Evolutionary conservation across 2,329 filamentous ascomycete genomes (phyloP).

Genomic region (Trichoderma semiorbis): DNA sequence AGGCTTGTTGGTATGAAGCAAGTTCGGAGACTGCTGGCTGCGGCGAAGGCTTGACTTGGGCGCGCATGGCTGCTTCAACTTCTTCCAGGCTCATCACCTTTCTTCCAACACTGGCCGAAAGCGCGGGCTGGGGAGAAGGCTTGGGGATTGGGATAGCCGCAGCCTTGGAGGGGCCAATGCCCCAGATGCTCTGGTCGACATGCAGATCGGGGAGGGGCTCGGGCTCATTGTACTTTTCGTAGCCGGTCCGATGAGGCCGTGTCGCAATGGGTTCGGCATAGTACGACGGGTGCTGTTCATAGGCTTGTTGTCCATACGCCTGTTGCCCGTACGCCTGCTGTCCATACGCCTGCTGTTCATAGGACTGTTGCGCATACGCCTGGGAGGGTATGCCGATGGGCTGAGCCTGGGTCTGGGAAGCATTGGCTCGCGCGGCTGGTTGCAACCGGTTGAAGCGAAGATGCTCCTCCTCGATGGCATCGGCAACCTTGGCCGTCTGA

Average conservation of each 20-base stretch:
- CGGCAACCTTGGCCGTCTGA: slow-evolving; percentile 80
- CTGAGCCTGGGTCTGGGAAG: slow-evolving; percentile 34
- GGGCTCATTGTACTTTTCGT: slow-evolving; percentile 84
- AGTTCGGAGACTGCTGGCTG: slow-evolving; percentile 36
- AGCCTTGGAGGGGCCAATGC: slow-evolving; percentile 58
- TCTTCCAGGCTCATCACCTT: slow-evolving; percentile 97
- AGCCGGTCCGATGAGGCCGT: slow-evolving; percentile 69
- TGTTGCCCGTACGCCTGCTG: not conserved
- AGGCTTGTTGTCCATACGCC: not conserved
- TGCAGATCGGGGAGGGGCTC: slow-evolving; percentile 86
- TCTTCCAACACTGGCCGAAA: slow-evolving; percentile 41
- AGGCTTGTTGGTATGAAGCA: slow-evolving; percentile 27
- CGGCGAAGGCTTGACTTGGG: slow-evolving; percentile 56
- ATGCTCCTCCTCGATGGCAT: slow-evolving; percentile 88
- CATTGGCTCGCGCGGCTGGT: slow-evolving; percentile 45
- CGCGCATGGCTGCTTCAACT: slow-evolving; percentile 88
- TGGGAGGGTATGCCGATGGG: slow-evolving; percentile 28
- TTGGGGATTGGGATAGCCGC: not conserved
- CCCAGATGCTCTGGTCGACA: slow-evolving; percentile 92
- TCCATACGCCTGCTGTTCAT: not conserved
- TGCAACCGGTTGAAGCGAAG: slow-evolving; percentile 75
- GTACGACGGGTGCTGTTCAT: slow-evolving; percentile 24
- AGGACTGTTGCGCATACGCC: slow-evolving; percentile 25
- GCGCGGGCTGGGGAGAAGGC: slow-evolving; percentile 19
- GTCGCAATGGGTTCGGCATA: slow-evolving; percentile 46